These are phyloP conservation scores for Gossypium arboreum DNA, from an alignment of 345 rosid species.

Conservation along the genomic window DNA sequence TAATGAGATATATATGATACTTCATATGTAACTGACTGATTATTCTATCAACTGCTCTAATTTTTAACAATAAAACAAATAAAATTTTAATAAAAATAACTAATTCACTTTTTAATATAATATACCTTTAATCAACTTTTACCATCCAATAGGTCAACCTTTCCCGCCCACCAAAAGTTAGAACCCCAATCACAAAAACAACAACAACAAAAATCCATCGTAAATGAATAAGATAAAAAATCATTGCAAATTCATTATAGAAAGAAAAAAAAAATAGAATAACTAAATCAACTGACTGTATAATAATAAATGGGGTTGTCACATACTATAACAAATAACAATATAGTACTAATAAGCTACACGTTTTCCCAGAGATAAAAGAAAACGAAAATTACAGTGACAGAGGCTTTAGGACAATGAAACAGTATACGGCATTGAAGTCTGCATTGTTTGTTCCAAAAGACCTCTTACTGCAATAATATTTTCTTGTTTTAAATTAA, in stretches of 20 bases:
- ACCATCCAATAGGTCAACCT: background rate
- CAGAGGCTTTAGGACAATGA: constrained; percentile 11
- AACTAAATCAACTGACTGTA: background rate
- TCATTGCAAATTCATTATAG: background rate
- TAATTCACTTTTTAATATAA: no score
- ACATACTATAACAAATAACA: background rate
- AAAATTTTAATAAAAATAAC: no score
- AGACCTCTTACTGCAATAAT: background rate
- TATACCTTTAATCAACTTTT: no score
- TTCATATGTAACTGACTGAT: fast-evolving
- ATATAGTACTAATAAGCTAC: background rate
- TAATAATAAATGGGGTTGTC: background rate
- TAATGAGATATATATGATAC: no score
- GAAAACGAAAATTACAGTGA: constrained; percentile 9
- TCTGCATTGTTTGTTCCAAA: background rate
- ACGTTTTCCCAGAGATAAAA: constrained; percentile 31
- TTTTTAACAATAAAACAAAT: no score
- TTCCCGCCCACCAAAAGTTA: background rate
- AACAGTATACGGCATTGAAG: constrained; percentile 26
- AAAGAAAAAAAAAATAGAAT: background rate
- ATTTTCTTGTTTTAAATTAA: background rate
- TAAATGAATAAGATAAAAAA: background rate
- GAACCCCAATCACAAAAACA: background rate
- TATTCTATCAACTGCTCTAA: no score
- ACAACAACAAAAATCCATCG: background rate